Percentiles rank a stretch among this genome's conserved stretches.
Evolutionary conservation across 192 early-diverging fungal species (phyloP).

Genomic region (Fimicolochytrium jonesii): DNA sequence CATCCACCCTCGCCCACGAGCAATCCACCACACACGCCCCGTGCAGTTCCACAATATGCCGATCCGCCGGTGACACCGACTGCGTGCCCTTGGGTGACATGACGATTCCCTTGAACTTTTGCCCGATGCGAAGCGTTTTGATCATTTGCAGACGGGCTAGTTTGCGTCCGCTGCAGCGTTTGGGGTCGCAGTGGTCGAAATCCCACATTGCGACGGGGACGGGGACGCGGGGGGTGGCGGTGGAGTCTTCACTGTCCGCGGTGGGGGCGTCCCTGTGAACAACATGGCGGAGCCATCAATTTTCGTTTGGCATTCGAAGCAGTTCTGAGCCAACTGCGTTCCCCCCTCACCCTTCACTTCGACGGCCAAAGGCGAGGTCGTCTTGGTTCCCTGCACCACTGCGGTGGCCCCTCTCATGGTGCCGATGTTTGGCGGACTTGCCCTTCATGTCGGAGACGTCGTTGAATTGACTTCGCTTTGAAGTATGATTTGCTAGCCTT

Average conservation of each 20-base stretch:
- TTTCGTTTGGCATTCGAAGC: too few relatives aligned
- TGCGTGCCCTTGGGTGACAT: conserved; percentile 74
- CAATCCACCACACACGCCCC: conserved; percentile 95
- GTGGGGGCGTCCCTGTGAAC: too few relatives aligned
- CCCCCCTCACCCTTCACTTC: too few relatives aligned
- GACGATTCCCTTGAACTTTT: conserved; percentile 87
- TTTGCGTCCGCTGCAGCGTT: conserved; percentile 92
- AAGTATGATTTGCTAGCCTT: too few relatives aligned
- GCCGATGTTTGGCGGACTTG: too few relatives aligned
- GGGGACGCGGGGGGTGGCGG: not conserved
- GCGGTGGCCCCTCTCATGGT: too few relatives aligned
- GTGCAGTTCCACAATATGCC: conserved; percentile 64
- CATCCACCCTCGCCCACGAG: conserved; percentile 91
- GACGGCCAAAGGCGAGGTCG: too few relatives aligned
- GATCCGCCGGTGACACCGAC: conserved; percentile 83
- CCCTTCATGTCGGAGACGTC: too few relatives aligned
- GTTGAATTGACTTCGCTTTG: too few relatives aligned
- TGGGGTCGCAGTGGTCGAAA: conserved; percentile 99
- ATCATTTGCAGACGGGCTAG: conserved; percentile 78
- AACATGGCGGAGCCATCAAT: too few relatives aligned
- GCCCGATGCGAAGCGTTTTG: conserved; percentile 67
- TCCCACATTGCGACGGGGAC: conserved; percentile 50
- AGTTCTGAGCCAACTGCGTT: too few relatives aligned
- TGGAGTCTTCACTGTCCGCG: not conserved
- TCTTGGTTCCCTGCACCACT: too few relatives aligned